phyloP scores from a whole-genome alignment of 2,329 filamentous ascomycete species.

The Ceratocystis papillata region DNA sequence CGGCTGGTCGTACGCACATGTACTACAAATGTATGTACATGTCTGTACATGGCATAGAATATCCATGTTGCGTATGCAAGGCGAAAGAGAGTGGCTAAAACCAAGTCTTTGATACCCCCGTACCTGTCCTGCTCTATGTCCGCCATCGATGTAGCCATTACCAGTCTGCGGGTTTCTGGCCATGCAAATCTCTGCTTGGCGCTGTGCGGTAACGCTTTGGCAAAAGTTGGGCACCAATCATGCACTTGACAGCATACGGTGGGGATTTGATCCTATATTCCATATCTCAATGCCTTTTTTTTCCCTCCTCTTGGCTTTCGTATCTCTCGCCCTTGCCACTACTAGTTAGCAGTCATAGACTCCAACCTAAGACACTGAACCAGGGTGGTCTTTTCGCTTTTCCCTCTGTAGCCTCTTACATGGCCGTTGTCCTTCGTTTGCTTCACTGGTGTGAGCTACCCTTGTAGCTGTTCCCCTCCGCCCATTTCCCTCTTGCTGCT shows the following conservation, averaged over 20 bases:
- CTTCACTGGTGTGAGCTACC: background rate
- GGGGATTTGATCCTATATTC: background rate
- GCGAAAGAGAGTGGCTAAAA: background rate
- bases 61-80: background rate
- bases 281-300: background rate
- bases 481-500: background rate
- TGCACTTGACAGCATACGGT: constrained; percentile 4
- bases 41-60: too few species aligned
- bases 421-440: background rate
- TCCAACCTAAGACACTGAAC: too few species aligned
- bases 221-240: constrained; percentile 11
- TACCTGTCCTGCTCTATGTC: background rate
- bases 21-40: background rate
- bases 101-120: background rate
- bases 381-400: background rate
- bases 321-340: background rate
- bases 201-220: background rate
- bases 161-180: constrained; percentile 1
- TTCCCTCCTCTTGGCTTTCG: background rate
- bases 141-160: background rate
- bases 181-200: background rate
- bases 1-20: too few species aligned
- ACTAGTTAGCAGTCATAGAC: too few species aligned
- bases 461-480: background rate
- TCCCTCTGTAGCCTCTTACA: constrained; percentile 6